Base-by-base conservation (phyloP, 179 eudicot species). In the Carnegiea gigantea region DNA sequence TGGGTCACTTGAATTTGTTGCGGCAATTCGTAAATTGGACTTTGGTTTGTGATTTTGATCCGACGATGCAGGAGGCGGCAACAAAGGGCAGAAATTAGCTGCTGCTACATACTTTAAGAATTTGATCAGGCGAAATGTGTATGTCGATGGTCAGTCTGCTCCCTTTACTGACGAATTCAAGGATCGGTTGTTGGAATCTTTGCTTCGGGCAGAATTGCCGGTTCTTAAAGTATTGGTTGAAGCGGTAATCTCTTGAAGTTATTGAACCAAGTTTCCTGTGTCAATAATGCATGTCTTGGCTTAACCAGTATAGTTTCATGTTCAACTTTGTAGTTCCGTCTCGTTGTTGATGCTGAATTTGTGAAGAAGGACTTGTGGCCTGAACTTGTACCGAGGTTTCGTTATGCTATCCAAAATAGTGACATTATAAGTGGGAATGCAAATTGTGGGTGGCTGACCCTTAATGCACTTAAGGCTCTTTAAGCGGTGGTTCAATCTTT, bases 31-130 rank as follows among this genome's bases (percentile, higher is more conserved):
- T 65, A 28, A 40, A 20, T 20, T 83, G 12, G 5, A 0, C 14
- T 68, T 49, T 44, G 51, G 68, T 15, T 49, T 62, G 70, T 46
- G 53, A 26, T 9, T 17, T 77, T 62, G 38, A 18, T 65, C 48
- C 4, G 54, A 49, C 54, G 15, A 49, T 4, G 26, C 36, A 87
- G 95, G 90, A 68, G 80, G 84, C 71, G 89, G 86, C 77, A 85
- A 92, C 78, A 87, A 82, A 79, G 92, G 95, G 77, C 88, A 82
- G 43, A 86, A 85, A 82, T 77, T 93, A 38, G 95, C 97, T 62
- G 95, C 97, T 81, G 97, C 97, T 76, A 88, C 97, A 12, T 93
- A 89, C 79, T 89, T 93, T 10, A 93, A 93, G 89, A 92, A 93
- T 83, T 90, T 90, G 85, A 85, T 90, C 49, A 82, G 97, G 74